phyloP scores from a whole-genome alignment of 805 yeast genomes.

The Citeromyces matritensis region DNA sequence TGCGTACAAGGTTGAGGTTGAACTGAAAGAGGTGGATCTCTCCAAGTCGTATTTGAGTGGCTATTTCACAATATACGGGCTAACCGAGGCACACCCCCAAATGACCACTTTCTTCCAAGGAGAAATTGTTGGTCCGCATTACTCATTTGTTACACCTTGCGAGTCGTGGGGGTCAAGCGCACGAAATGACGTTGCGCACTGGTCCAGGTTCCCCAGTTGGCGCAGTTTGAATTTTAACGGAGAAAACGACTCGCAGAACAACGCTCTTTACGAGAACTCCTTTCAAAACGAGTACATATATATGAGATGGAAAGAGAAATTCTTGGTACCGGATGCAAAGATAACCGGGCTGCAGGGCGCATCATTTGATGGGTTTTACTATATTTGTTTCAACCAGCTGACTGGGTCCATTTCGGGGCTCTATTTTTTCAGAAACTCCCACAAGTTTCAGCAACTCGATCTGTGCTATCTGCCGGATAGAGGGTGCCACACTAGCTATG shows the following conservation, averaged over 20 bases:
- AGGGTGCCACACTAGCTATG: constrained; percentile 22
- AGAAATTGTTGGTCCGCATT: constrained; percentile 47
- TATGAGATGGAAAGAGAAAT: constrained; percentile 94
- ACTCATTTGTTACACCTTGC: constrained; percentile 44
- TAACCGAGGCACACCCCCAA: constrained; percentile 45
- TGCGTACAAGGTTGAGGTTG: constrained; percentile 54
- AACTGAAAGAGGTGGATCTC: constrained; percentile 55
- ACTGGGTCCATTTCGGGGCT: constrained; percentile 69
- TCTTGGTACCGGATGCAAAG: constrained; percentile 66
- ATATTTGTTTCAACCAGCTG: constrained; percentile 64
- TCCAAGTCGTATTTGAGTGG: constrained; percentile 37
- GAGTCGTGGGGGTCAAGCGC: constrained; percentile 35
- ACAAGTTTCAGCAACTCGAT: constrained; percentile 65
- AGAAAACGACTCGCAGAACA: constrained; percentile 13
- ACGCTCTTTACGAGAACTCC: constrained; percentile 10
- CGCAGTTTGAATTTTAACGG: constrained; percentile 14
- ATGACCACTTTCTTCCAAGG: constrained; percentile 63
- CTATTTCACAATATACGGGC: constrained; percentile 47
- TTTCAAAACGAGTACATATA: constrained; percentile 36
- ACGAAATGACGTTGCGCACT: constrained; percentile 43
- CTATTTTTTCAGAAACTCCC: constrained; percentile 71
- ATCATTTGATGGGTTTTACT: constrained; percentile 86
- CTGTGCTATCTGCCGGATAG: constrained; percentile 36
- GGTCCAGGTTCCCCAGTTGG: constrained; percentile 35
- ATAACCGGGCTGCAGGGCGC: constrained; percentile 55